Conservation (phyloP, 2,329 filamentous ascomycete genomes). For the Pezizomycotina sp. region DNA sequence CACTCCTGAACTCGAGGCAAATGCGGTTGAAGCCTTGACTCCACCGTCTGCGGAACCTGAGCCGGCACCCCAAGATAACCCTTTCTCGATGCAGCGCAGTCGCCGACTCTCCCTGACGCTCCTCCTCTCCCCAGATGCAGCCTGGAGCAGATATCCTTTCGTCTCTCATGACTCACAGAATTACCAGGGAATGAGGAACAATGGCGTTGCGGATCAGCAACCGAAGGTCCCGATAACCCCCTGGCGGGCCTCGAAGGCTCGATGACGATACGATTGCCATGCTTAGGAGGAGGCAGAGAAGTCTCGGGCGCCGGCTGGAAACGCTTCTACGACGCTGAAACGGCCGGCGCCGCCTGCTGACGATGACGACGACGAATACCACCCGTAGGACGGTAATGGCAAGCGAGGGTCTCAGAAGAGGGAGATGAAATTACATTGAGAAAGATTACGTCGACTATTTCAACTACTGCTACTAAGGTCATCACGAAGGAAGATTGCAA, state of each 20-base stretch:
- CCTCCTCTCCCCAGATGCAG: slow-evolving; percentile 20
- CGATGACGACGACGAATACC: slow-evolving; percentile 24
- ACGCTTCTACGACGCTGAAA: slow-evolving; percentile 15
- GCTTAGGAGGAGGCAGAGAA: slow-evolving; percentile 39
- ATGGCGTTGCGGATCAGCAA: slow-evolving; percentile 33
- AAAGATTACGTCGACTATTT: too few species aligned
- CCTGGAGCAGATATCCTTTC: slow-evolving; percentile 25
- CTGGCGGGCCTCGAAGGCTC: slow-evolving; percentile 36
- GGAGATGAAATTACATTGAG: too few species aligned
- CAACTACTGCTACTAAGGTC: too few species aligned
- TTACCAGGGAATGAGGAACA: slow-evolving; percentile 28
- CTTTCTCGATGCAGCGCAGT: slow-evolving; percentile 30
- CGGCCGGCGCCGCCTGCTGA: slow-evolving; percentile 18
- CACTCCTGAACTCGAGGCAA: slow-evolving; percentile 45
- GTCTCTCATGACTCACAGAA: slow-evolving; percentile 31
- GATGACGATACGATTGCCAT: slow-evolving; percentile 46
- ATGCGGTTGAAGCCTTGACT: slow-evolving; percentile 71
- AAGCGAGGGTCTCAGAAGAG: too few species aligned
- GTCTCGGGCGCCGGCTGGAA: slow-evolving; percentile 20
- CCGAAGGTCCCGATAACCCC: slow-evolving; percentile 35
- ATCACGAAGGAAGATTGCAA: too few species aligned
- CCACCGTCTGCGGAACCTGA: slow-evolving; percentile 46
- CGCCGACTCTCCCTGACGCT: slow-evolving; percentile 16
- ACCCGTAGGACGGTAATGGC: too few species aligned
- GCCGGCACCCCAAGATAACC: slow-evolving; percentile 27